phyloP scores from a whole-genome alignment of 176 grass and related monocot species.

The Pharus latifolius region DNA sequence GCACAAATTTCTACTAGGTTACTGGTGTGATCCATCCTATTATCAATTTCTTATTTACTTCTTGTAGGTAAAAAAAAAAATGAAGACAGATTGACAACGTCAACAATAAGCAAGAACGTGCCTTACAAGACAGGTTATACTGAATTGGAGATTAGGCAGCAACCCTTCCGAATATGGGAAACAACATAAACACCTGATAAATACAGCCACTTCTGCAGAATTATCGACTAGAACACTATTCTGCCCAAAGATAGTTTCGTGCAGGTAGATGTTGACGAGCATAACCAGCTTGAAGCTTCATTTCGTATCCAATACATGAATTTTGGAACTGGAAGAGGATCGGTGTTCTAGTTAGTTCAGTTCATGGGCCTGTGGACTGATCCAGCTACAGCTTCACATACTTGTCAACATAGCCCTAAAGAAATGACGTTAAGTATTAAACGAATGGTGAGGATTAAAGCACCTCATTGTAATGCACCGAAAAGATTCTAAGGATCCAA shows the following conservation, averaged over 20 bases:
- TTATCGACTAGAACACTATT: slow-evolving; percentile 12
- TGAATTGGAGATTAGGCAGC: neutral
- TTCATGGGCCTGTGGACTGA: slow-evolving; percentile 1
- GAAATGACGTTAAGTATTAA: neutral
- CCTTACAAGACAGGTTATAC: slow-evolving; percentile 1
- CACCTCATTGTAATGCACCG: neutral
- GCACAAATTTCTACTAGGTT: neutral
- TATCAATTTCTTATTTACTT: neutral
- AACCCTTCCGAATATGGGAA: neutral
- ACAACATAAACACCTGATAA: neutral
- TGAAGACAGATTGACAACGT: neutral
- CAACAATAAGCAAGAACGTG: neutral
- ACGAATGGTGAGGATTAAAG: neutral
- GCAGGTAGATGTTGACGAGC: slow-evolving; percentile 3
- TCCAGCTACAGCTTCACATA: slow-evolving; percentile 75
- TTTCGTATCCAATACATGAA: slow-evolving; percentile 10
- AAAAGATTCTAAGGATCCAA: neutral
- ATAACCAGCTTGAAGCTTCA: neutral
- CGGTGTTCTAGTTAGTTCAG: slow-evolving; percentile 3
- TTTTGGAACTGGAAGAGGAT: neutral
- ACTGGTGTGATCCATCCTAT: neutral
- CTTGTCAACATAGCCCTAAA: slow-evolving; percentile 97
- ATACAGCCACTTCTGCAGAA: slow-evolving; percentile 5
- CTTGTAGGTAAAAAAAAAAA: neutral
- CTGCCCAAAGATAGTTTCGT: slow-evolving; percentile 3